Base-by-base conservation (phyloP, 768 basidiomycete genomes). In the Pholiota molesta region DNA sequence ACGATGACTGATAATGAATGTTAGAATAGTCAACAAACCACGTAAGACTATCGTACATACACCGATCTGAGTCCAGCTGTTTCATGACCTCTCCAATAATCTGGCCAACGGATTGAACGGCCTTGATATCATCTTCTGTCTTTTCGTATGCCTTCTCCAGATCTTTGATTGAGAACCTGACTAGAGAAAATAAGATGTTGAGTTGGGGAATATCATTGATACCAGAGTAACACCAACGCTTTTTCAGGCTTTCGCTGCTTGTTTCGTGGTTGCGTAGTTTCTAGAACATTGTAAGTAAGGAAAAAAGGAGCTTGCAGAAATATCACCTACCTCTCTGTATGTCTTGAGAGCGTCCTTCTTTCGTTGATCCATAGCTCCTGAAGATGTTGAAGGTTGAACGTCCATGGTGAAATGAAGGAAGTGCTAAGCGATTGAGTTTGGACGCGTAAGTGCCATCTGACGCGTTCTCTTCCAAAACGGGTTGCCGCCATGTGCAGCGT, bases 71-170 rank as follows among this genome's bases (percentile, higher is more conserved):
- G 70, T 99, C 97, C 10, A 99, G 79, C 74, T 99, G 96, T 77
- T 98, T 98, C 88, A 99, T 90, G 60, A 99, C 94, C 78, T 99
- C 97, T 64, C 95, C 97, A 59, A 99, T 97, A 66, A 99, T 98
- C 78, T 99, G 97, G 31, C 97, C 97, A 14, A 99, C 97, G 8
- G 94, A 96, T 73, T 99, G 97, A 16, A 99, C 90, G 45, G 97
- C 97, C 78, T 98, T 99, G 77, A 99, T 97, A 70, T 99, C 97
- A 28, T 99, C 95, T 76, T 99, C 97, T 0, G 95, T 97, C 83
- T 97, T 95, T 67, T 88, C 93, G 70, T 87, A 99, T 49, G 89
- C 91, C 69, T 90, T 91, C 73, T 96, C 91, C 11, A 98, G 76
- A 61, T 93, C 89, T 72, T 94, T 95, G 66, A 99, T 78, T 11